A percentile compares a stretch with the other conserved stretches of the same genome.
Evolutionary conservation across 495 filamentous ascomycete species (phyloP).

Genomic region (Elasticomyces elasticus): DNA sequence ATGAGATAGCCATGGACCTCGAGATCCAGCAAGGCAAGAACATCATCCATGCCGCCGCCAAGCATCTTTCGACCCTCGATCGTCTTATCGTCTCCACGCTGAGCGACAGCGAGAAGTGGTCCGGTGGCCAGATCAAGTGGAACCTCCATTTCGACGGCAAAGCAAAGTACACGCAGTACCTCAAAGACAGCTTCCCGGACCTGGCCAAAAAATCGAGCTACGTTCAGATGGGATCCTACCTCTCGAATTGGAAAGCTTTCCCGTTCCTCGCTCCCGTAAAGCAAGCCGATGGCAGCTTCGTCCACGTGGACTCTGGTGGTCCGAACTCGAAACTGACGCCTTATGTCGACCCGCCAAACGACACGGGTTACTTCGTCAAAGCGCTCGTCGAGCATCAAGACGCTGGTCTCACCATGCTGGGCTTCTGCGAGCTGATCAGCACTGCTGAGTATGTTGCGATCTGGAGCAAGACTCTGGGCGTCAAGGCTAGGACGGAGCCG

Average conservation of each 20-base stretch:
- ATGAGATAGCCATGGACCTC: constrained; percentile 39
- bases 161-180: constrained; percentile 33
- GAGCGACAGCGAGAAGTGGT: constrained; percentile 21
- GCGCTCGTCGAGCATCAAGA: constrained; percentile 24
- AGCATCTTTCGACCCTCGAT: constrained; percentile 15
- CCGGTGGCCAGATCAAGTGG: constrained; percentile 24
- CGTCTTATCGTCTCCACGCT: constrained; percentile 25
- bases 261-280: constrained; percentile 13
- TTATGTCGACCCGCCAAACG: constrained; percentile 25
- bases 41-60: constrained; percentile 40
- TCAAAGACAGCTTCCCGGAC: constrained; percentile 33
- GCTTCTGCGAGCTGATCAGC: constrained; percentile 24
- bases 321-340: constrained; percentile 12
- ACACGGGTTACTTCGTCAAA: constrained; percentile 31
- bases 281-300: constrained; percentile 21
- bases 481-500: constrained; percentile 10
- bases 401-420: constrained; percentile 29
- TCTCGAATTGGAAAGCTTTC: constrained; percentile 26
- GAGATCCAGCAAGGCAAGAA: constrained; percentile 43
- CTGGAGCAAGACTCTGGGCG: constrained; percentile 18
- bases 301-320: not conserved
- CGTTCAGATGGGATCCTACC: constrained; percentile 34
- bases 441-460: constrained; percentile 26
- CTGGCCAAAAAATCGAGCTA: constrained; percentile 37
- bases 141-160: constrained; percentile 31